Evolutionary conservation across 1,284 basidiomycete species (phyloP), one percentile per base, ranked within the genome.

Genomic region (Cryptococcus sp.): DNA sequence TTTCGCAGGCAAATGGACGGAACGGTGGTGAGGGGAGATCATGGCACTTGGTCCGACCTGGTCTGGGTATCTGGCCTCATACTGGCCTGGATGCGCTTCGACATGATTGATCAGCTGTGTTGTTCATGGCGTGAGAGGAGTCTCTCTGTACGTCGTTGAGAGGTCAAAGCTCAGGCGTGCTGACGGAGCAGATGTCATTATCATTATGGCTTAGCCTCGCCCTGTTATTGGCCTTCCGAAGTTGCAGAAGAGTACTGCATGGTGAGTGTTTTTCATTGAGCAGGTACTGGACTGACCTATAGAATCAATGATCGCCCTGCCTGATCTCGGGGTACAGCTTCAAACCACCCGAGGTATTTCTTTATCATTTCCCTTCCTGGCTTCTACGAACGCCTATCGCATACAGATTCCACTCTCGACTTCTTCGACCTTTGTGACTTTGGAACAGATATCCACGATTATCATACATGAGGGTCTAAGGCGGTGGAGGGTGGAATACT

Each of bases 271-370:
- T 22, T 51, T 9, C n/a, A n/a, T n/a, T n/a, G n/a, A n/a, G n/a
- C n/a, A n/a, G n/a, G n/a, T n/a, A n/a, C n/a, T n/a, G n/a, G 18
- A 41, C 54, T 59, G 47, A 60, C 59, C n/a, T 5, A 10, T 54
- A 74, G 72, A 74, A 55, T 66, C 67, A 1, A 47, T 69, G 40
- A 65, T 55, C 2, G 57, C 69, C 0, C 46, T 63, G 25, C 46
- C 66, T 83, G 85, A 55, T 82, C 87, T 76, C 79, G 87, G 50
- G 78, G 83, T 68, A 74, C 80, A 61, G 76, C 79, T 61, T 73
- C 80, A 41, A 81, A 88, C 70, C 57, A 75, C 21, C 84, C 58
- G 57, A 14, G 62, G 64, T 3, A 19, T 69, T 13, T 50, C 58
- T 32, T 14, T 42, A 49, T n/a, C n/a, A 19, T 23, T 34, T 14